Base-by-base conservation (phyloP, 495 filamentous ascomycete genomes). In the Letharia columbiana region DNA sequence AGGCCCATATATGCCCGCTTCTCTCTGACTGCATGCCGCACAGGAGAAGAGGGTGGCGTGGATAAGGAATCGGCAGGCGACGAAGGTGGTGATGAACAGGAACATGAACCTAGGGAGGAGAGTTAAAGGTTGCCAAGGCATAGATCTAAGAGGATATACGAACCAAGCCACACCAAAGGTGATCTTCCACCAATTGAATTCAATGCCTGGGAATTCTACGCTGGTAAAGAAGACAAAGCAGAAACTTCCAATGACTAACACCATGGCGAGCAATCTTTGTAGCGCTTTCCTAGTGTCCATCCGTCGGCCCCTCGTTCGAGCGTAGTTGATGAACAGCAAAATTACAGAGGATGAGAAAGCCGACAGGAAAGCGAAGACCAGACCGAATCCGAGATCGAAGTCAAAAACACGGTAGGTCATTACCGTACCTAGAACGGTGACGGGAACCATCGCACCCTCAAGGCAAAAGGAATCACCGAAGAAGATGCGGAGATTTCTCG, bases 371-470 rank as follows among this genome's bases (percentile, higher is more conserved):
- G 54, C 54, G 33, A 57, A 57, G 33, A 57, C 54, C 33, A 57
- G 17, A 37, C 54, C 54, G 54, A 57, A 57, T 57, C 54, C 54
- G 33, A 37, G 31, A 57, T 57, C 54, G 20, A 57, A 57, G 28
- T 57, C 54, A 11, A 37, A 57, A 18, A 57, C 33, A 33, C 54
- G 33, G 15, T 57, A 57, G 54, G 54, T 57, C 54, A 57, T 57
- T 3, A 57, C 54, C 1, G 54, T 57, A 0, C 54, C 54, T 2
- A 57, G 33, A 2, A 57, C 28, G 6, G 6, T 57, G 54, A 57
- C 33, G 33, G 33, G 33, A 17, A 37, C 31, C 15, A 57, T 37
- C 0, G 54, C 54, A 3, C 54, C 54, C n/a, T 57, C 54, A 20
- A 57, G 54, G 33, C 54, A 57, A 4, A 57, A 20, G 7, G 6